phyloP scores from a whole-genome alignment of 1,284 basidiomycete genomes.

The Microstroma glucosiphilum region DNA sequence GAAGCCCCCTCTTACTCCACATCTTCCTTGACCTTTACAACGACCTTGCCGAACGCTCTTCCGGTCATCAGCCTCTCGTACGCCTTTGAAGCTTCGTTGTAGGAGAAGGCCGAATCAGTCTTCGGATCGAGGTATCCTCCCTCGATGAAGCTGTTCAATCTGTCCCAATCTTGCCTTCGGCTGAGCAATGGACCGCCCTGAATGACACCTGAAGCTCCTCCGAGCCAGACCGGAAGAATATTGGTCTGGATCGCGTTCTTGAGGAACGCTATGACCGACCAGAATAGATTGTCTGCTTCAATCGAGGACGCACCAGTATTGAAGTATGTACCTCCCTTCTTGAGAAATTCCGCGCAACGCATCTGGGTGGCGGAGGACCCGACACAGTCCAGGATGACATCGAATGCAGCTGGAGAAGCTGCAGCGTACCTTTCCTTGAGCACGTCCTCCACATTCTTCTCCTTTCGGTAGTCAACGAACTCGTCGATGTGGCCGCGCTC shows the following conservation, averaged over 20 bases:
- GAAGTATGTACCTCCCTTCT: neutral
- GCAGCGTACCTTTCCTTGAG: neutral
- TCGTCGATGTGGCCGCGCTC: neutral
- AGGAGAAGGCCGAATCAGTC: neutral
- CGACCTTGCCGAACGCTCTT: neutral
- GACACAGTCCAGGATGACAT: slow-evolving; percentile 6
- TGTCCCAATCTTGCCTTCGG: neutral
- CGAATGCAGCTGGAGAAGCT: neutral
- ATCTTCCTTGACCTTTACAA: neutral
- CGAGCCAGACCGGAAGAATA: neutral
- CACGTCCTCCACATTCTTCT: neutral
- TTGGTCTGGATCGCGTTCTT: neutral
- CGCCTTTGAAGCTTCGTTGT: neutral
- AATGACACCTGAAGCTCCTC: neutral
- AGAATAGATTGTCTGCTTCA: neutral
- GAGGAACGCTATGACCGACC: neutral
- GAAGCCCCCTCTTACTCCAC: too few species aligned
- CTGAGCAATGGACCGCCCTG: neutral
- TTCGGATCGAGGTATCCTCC: neutral
- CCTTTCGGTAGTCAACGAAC: neutral
- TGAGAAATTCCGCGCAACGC: neutral
- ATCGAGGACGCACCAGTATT: neutral
- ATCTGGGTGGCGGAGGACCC: neutral
- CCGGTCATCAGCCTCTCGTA: neutral
- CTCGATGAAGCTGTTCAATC: neutral